Percentiles rank a stretch among this genome's conserved stretches.
Evolutionary conservation across 2,329 filamentous ascomycete species (phyloP).

Genomic region (Onygenales sp.): DNA sequence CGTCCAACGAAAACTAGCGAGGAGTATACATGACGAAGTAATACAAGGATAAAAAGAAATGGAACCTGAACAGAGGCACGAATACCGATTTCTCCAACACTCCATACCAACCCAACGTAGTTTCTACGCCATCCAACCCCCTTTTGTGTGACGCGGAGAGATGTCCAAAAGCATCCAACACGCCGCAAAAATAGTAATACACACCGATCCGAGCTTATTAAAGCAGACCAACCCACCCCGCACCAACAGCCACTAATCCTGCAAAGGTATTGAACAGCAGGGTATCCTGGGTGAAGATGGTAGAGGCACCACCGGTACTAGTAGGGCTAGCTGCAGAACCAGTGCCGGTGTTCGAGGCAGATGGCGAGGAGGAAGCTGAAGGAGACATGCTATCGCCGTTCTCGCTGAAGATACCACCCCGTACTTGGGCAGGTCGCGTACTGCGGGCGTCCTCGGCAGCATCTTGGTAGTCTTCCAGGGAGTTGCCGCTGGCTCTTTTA

Average conservation of each 20-base stretch:
- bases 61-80: neutral
- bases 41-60: neutral
- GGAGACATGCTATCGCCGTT: neutral
- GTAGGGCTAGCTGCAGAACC: neutral
- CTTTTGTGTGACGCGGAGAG: too few relatives aligned
- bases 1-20: neutral
- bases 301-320: neutral
- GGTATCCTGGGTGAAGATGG: neutral
- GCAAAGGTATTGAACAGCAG: neutral
- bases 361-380: neutral
- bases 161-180: too few relatives aligned
- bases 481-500: conserved; percentile 5
- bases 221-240: neutral
- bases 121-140: neutral
- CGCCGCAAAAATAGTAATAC: neutral
- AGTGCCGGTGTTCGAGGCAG: neutral
- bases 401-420: neutral
- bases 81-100: neutral
- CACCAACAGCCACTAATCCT: neutral
- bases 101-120: neutral
- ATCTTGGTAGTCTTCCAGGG: conserved; percentile 10
- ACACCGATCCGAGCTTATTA: neutral
- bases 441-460: conserved; percentile 7
- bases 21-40: neutral
- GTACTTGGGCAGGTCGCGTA: neutral